phyloP scores from a whole-genome alignment of 2,329 filamentous ascomycete species.

The Cyclaneusma minus region DNA sequence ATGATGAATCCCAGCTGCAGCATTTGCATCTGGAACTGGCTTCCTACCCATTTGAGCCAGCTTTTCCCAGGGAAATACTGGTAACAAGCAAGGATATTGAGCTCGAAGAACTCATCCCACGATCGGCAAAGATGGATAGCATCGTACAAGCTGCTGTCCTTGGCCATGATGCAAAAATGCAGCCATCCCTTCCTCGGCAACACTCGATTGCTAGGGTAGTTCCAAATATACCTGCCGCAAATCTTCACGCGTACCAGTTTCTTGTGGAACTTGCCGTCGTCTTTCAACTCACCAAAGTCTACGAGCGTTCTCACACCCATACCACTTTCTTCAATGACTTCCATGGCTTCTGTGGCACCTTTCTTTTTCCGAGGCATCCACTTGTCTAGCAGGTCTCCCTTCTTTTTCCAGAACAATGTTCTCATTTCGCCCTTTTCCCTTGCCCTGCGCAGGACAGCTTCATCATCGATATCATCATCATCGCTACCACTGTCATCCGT shows the following conservation, averaged over 20 bases:
- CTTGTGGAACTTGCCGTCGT: conserved; percentile 19
- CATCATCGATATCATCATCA: conserved; percentile 3
- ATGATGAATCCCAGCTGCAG: conserved; percentile 20
- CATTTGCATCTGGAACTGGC: conserved; percentile 22
- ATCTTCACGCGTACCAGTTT: conserved; percentile 25
- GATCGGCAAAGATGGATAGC: conserved; percentile 30
- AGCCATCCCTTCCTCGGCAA: conserved; percentile 32
- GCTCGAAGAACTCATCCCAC: conserved; percentile 33
- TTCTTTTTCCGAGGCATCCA: conserved; percentile 13
- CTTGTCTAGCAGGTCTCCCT: conserved; percentile 12
- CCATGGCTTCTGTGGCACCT: conserved; percentile 13
- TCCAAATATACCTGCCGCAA: conserved; percentile 32
- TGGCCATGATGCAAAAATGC: conserved; percentile 33
- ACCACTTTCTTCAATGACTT: conserved; percentile 13
- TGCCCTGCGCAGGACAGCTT: neutral
- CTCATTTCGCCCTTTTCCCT: conserved; percentile 8
- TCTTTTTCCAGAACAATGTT: conserved; percentile 9
- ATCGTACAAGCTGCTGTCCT: conserved; percentile 27
- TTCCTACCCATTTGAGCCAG: conserved; percentile 26
- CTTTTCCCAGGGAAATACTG: conserved; percentile 30
- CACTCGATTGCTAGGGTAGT: conserved; percentile 30
- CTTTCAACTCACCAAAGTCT: conserved; percentile 20
- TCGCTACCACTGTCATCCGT: conserved; percentile 17
- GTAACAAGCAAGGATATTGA: conserved; percentile 27
- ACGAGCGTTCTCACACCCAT: conserved; percentile 11